Base-by-base conservation (phyloP, 768 basidiomycete genomes). In the Amanita fuliginea region DNA sequence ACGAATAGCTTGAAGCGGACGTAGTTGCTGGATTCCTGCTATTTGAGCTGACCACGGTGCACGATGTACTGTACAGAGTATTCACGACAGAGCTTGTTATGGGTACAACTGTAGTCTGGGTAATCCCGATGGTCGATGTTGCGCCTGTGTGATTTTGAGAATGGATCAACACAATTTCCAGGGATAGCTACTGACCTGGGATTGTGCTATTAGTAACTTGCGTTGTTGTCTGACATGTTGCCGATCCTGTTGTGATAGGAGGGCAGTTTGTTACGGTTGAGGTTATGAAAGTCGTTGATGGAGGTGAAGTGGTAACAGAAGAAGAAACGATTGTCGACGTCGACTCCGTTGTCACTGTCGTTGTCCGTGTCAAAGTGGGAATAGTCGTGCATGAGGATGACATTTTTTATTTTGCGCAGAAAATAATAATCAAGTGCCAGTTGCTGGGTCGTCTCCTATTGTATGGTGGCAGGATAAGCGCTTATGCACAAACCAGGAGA, bases 51-150 rank as follows among this genome's bases (percentile, higher is more conserved):
- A 24, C 26, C 36, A 6, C 45, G 3, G 54, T 52, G 51, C 62
- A 61, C n/a, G 59, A 57, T 11, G 59, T 55, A 14, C 60, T 57
- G 51, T 56, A 63, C 2, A 63, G 49, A 11, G 60, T 63, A 36
- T 50, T 50, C 10, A 40, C 41, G n/a, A 43, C 47, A 8, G 53
- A 26, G 37, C 19, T 51, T 39, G 62, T 63, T 24, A 61, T 45
- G 4, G 54, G 58, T 19, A 59, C 46, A 33, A 58, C 51, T 22
- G 55, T 54, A 1, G 56, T 53, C 18, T 43, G 47, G 19, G 60
- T 63, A 14, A 57, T 41, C 36, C 54, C 57, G 3, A 56, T 24
- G 33, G 53, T 56, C 26, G 55, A 51, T 6, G 51, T 55, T 28
- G 42, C 49, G 28, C 55, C 61, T 62, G 37, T 36, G n/a, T 37